phyloP scores from a whole-genome alignment of 164 flowering plant species.

The Nymphaea colorata region DNA sequence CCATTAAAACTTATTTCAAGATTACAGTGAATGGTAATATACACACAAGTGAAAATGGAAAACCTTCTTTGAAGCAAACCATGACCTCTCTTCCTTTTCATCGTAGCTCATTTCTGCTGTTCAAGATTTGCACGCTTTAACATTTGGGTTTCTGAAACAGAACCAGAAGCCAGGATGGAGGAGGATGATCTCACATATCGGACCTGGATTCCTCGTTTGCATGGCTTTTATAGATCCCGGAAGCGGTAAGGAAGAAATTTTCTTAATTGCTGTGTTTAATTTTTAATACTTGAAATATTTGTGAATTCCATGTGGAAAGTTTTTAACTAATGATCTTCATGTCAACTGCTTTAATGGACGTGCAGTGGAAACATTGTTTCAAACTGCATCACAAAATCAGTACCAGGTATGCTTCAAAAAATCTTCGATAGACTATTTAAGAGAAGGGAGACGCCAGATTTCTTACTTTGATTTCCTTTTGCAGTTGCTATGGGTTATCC shows the following conservation, averaged over 20 bases:
- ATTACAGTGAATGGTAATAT: too few relatives aligned
- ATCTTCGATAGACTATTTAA: neutral
- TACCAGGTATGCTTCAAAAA: neutral
- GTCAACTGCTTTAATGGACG: neutral
- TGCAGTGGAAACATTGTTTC: neutral
- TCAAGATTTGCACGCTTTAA: too few relatives aligned
- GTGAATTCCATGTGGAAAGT: neutral
- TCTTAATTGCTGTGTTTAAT: conserved; percentile 4
- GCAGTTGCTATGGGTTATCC: conserved; percentile 14
- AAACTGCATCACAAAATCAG: neutral
- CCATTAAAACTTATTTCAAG: too few relatives aligned
- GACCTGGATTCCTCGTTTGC: conserved; percentile 80
- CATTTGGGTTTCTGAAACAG: neutral
- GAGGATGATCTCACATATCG: conserved; percentile 43
- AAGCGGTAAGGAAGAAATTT: conserved; percentile 29
- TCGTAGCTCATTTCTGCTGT: neutral
- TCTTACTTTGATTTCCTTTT: neutral
- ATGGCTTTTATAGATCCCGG: conserved; percentile 76
- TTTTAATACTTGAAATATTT: neutral
- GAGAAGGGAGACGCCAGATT: neutral
- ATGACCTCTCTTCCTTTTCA: neutral
- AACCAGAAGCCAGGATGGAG: conserved; percentile 39
- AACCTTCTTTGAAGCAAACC: too few relatives aligned
- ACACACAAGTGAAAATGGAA: too few relatives aligned
- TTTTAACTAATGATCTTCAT: neutral